Evolutionary conservation across 768 basidiomycete genomes (phyloP), one percentile per base, ranked within the genome.

Genomic region (Rhizopogon sp.): DNA sequence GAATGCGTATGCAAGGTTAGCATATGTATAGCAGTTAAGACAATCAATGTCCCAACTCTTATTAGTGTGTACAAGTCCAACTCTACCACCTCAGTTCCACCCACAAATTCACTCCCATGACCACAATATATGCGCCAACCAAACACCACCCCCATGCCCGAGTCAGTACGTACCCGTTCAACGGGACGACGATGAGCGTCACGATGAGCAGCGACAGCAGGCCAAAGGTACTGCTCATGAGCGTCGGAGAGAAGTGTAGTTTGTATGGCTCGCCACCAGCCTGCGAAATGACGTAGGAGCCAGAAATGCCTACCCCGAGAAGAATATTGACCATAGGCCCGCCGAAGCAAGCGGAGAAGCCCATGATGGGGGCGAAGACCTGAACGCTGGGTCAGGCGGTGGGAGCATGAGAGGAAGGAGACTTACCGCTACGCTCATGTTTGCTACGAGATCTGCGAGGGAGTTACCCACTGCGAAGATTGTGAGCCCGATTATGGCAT

Each of bases 381-480:
- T 89, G 55, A 14, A 37, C 33, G 10, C 11, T 22, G 6, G 44
- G 16, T 29, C 52, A 41, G 35, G 11, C 0, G 37, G 35, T 7
- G 33, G 5, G 44, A 1, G 4, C 37, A 2, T 28, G 3, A 33
- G 31, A 17, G 25, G 14, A 14, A 20, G 46, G 41, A 29, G 11
- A 76, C 83, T 53, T 72, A 84, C 89, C 20, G 96, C 96, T 9
- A 98, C 92, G 51, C 90, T 93, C 76, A 92, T 90, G 71, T 98
- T 98, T 20, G 97, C 96, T 6, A 99, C 95, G 20, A 98, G 81
- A 71, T 99, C 97, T 0, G 95, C 96, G 5, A 97, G 79, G 13
- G 93, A 96, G 69, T 98, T 98, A 25, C 97, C 96, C 29, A 98
- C 80, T 1, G 96, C 97, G 60, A 99, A 99, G 56, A 99, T 88